A percentile compares a stretch with the other conserved stretches of the same genome.
Conservation (phyloP, 2,329 filamentous ascomycete genomes). For the Lachnellula arida region DNA sequence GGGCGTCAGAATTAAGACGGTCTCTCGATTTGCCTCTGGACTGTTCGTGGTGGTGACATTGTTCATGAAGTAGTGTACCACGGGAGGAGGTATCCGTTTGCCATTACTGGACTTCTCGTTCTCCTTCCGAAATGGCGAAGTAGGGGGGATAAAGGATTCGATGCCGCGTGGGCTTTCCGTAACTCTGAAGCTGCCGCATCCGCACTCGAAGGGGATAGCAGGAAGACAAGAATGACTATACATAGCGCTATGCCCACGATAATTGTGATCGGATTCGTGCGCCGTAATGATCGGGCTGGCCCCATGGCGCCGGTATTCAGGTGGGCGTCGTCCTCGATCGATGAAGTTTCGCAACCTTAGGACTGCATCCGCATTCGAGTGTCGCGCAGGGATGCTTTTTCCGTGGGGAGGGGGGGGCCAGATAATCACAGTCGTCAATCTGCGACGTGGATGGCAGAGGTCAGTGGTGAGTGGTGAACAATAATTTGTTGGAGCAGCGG, state of each 20-base stretch:
- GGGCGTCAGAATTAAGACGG: slow-evolving; percentile 85
- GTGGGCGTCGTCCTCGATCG: slow-evolving; percentile 28
- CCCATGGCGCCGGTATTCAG: slow-evolving; percentile 42
- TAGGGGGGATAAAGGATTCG: slow-evolving; percentile 68
- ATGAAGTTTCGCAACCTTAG: slow-evolving; percentile 11
- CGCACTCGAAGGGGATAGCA: slow-evolving; percentile 48
- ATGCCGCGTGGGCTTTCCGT: slow-evolving; percentile 52
- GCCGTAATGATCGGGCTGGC: slow-evolving; percentile 66
- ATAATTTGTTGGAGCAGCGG: not conserved
- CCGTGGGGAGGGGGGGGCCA: not conserved
- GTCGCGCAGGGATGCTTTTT: not conserved
- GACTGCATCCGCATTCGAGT: slow-evolving; percentile 19
- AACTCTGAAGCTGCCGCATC: slow-evolving; percentile 44
- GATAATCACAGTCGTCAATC: slow-evolving; percentile 7
- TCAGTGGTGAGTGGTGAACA: not conserved
- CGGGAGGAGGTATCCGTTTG: slow-evolving; percentile 65
- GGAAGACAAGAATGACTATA: slow-evolving; percentile 65
- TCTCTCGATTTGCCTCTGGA: slow-evolving; percentile 75
- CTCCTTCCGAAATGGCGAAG: slow-evolving; percentile 67
- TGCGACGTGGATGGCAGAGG: not conserved
- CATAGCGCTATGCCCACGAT: slow-evolving; percentile 66
- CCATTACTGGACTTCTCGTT: slow-evolving; percentile 46
- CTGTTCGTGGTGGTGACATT: slow-evolving; percentile 78
- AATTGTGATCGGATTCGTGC: slow-evolving; percentile 72
- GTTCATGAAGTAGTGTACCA: slow-evolving; percentile 92